phyloP scores from a whole-genome alignment of 2,329 filamentous ascomycete species.

The Dothideomycetes sp. region DNA sequence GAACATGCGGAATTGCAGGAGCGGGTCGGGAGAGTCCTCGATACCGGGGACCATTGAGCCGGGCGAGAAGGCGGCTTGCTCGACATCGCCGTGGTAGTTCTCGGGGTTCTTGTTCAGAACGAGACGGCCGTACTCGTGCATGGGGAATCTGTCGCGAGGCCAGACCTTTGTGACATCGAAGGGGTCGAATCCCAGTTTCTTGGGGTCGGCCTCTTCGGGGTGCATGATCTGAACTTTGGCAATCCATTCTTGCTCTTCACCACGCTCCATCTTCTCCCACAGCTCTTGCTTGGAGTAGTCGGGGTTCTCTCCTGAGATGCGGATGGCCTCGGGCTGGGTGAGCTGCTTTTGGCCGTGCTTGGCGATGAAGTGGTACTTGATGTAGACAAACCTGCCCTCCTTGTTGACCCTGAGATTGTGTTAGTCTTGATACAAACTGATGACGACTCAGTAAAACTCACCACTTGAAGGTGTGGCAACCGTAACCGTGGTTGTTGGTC shows the following conservation, averaged over 20 bases:
- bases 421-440: neutral
- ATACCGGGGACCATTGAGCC: conserved; percentile 44
- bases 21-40: conserved; percentile 39
- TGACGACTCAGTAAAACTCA: conserved; percentile 11
- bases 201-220: conserved; percentile 37
- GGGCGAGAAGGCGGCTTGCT: conserved; percentile 45
- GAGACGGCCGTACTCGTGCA: conserved; percentile 42
- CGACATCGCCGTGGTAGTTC: conserved; percentile 43
- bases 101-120: conserved; percentile 47
- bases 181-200: conserved; percentile 44
- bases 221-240: conserved; percentile 39
- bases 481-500: conserved; percentile 35
- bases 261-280: conserved; percentile 35
- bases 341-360: conserved; percentile 42
- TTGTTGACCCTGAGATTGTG: conserved; percentile 30
- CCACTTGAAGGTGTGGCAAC: conserved; percentile 41
- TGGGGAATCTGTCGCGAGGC: conserved; percentile 40
- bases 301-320: conserved; percentile 40
- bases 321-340: conserved; percentile 36
- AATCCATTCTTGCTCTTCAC: conserved; percentile 36
- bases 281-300: conserved; percentile 43
- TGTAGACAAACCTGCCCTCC: conserved; percentile 42
- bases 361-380: conserved; percentile 43
- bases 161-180: conserved; percentile 48
- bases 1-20: conserved; percentile 36